Evolutionary conservation across 306 rosid genomes (phyloP).

Genomic region (Sesbania bispinosa): DNA sequence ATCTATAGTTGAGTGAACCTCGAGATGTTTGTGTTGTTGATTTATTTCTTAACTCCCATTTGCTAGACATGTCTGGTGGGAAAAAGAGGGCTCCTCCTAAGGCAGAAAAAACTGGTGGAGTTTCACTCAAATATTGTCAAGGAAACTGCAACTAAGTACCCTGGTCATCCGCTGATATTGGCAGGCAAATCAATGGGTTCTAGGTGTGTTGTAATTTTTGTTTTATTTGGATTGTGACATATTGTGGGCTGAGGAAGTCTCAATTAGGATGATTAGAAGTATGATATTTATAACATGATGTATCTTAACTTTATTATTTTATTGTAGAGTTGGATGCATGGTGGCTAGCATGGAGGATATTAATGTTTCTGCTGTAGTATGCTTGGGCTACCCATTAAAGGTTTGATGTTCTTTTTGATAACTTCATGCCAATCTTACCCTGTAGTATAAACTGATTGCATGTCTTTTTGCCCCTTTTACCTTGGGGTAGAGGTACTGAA

Average conservation of each 20-base stretch:
- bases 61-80: constrained; percentile 67
- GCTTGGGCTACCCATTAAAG: constrained; percentile 93
- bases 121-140: too few species aligned
- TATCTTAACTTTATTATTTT: constrained; percentile 7
- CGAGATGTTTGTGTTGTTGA: not conserved
- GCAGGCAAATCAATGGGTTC: constrained; percentile 94
- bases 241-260: not conserved
- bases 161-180: constrained; percentile 77
- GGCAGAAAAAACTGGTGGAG: constrained; percentile 80
- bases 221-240: not conserved
- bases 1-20: too few species aligned
- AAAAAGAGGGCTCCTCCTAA: constrained; percentile 79
- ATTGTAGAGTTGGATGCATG: constrained; percentile 88
- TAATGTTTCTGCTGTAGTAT: constrained; percentile 66
- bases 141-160: too few species aligned
- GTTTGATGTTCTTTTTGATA: constrained; percentile 37
- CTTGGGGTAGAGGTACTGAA: not conserved
- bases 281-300: not conserved
- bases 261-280: not conserved
- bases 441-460: not conserved
- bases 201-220: constrained; percentile 38
- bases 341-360: constrained; percentile 70
- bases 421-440: constrained; percentile 5
- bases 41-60: not conserved
- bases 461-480: not conserved